Base-by-base conservation (phyloP, 2,329 filamentous ascomycete genomes). In the Fusarium nisikadoi region DNA sequence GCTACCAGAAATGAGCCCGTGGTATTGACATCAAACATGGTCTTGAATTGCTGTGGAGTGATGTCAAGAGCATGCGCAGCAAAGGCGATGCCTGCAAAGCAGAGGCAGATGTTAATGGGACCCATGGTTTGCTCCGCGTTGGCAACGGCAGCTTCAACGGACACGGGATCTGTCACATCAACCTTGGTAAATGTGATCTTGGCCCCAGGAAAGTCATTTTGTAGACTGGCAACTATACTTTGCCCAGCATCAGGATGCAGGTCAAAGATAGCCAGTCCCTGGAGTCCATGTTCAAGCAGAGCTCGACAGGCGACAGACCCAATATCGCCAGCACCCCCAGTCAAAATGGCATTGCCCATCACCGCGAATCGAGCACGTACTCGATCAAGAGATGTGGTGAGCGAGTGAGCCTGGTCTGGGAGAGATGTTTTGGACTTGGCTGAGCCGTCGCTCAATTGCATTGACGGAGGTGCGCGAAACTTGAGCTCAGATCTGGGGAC, bases 21-120 rank as follows among this genome's bases (percentile, higher is more conserved):
- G 3, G 91, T 88, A 78, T 95, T 95, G 77, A 94, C 86, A 58
- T 93, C 91, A 35, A 94, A 76, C 0, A 91, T 88, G n/a, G 85
- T 85, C 8, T 88, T 86, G 87, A 89, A 94, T 71, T 91, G 84
- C 3, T 84, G 82, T 1, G 86, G 79, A 0, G 84, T 80, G 82
- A 91, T 90, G 5, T 91, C 87, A 4, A 92, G 79, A 0, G 91
- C 88, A 68, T 89, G 86, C 1, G 85, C 83, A 72, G 88, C 63
- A 20, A 71, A 68, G 2, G 68, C 68, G 27, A 71, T 71, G 16
- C 68, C 68, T 2, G 63, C 63, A 29, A 68, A 68, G 3, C 65
- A 68, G 12, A 68, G 64, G 17, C 65, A 68, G 5, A 68, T 47
- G 20, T 39, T 62, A 5, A 68, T 9, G 1, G 65, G 41, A 1